A percentile compares a stretch with the other conserved stretches of the same genome.
Evolutionary conservation across 1,139 yeast genomes (phyloP).

Genomic region (Protomyces lactucae-debilis): DNA sequence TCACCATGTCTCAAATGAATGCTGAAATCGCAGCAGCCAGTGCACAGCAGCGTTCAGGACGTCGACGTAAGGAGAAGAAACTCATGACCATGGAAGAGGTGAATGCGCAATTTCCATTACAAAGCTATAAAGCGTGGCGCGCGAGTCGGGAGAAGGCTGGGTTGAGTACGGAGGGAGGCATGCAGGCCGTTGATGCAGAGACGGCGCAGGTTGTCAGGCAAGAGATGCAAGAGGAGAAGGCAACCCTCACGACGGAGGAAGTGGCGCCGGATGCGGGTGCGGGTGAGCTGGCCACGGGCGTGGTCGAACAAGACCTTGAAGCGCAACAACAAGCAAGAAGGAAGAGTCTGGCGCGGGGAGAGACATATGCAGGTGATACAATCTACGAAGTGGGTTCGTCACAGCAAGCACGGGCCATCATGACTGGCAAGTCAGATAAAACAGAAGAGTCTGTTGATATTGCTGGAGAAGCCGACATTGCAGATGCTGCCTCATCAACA

Average conservation of each 20-base stretch:
- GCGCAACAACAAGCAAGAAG: neutral
- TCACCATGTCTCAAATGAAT: slow-evolving; percentile 19
- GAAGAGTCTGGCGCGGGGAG: neutral
- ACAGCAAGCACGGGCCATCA: neutral
- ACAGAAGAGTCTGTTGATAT: neutral
- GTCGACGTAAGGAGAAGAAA: slow-evolving; percentile 37
- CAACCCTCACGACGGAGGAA: neutral
- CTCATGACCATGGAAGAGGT: slow-evolving; percentile 56
- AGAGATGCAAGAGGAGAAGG: neutral
- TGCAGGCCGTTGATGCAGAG: slow-evolving; percentile 20
- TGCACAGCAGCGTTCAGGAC: slow-evolving; percentile 27
- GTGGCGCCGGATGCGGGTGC: neutral
- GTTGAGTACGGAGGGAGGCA: slow-evolving; percentile 31
- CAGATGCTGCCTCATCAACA: neutral
- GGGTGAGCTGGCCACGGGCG: neutral
- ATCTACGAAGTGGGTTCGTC: neutral
- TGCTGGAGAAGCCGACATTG: neutral
- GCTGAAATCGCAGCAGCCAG: slow-evolving; percentile 23
- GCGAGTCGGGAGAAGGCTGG: slow-evolving; percentile 31
- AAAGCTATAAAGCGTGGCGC: slow-evolving; percentile 47
- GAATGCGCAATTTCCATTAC: slow-evolving; percentile 60
- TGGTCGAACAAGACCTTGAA: neutral
- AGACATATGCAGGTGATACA: neutral
- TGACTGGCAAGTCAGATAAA: neutral
- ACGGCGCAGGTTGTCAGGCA: slow-evolving; percentile 18